Base-by-base conservation (phyloP, 495 filamentous ascomycete genomes). In the Geoglossum glabrum region DNA sequence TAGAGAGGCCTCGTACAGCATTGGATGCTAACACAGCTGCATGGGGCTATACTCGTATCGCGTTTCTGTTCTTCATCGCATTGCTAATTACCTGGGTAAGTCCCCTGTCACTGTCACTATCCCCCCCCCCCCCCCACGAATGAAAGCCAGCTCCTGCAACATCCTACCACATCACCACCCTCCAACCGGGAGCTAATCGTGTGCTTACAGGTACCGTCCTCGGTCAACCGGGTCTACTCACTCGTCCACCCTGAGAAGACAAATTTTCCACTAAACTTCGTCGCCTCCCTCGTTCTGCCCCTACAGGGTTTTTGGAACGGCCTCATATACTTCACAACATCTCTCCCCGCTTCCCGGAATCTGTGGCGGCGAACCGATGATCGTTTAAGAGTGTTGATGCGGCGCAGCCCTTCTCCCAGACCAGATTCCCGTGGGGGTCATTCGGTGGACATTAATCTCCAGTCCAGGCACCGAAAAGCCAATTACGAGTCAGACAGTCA, bases 271-370 rank as follows among this genome's bases (percentile, higher is more conserved):
- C 75, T 93, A 27, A 81, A 86, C 61, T 83, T 82, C 57, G 75
- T 80, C 49, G 79, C 82, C 27, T 79, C 83, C 0, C 75, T 88
- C 50, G 86, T 93, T 0, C 74, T 93, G 23, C 88, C 88, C 0
- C 72, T 89, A 0, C 88, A 93, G 64, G 88, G 88, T 1, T 89
- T 92, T 63, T 90, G 86, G 84, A 95, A 93, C 63, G 79, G 79
- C 21, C 65, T 87, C 55, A 87, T 95, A 57, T 95, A 93, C 68
- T 66, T 80, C 13, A 79, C 79, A 21, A 87, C 86, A 2, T 76
- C 74, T 4, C 72, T 69, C 64, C 68, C 17, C 21, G 33, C 51
- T 26, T 56, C 40, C 51, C 8, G 40, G 10, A 49, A 58, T 0
- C 49, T 52, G 1, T 28, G 49, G 23, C 19, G 6, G 10, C 5